Conservation (phyloP, 2,329 filamentous ascomycete genomes). For the Colletotrichum chrysophilum region DNA sequence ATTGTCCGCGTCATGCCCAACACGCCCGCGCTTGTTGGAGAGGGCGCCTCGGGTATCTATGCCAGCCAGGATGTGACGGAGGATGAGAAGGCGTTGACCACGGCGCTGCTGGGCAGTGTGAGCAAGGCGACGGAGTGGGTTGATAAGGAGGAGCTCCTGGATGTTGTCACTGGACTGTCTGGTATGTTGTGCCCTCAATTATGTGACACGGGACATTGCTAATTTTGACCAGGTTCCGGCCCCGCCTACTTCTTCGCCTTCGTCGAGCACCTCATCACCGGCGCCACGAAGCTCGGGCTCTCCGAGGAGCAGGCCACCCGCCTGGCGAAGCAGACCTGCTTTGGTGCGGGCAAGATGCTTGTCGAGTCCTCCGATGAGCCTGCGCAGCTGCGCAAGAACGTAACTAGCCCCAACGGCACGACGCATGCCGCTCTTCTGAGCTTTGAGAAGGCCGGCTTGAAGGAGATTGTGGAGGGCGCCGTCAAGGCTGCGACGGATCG, state of each 20-base stretch:
- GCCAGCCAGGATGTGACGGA: slow-evolving; percentile 46
- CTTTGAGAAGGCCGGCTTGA: slow-evolving; percentile 49
- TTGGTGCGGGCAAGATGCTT: slow-evolving; percentile 57
- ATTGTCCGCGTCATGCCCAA: slow-evolving; percentile 60
- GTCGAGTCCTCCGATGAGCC: slow-evolving; percentile 50
- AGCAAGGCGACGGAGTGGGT: slow-evolving; percentile 57
- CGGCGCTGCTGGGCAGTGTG: slow-evolving; percentile 47
- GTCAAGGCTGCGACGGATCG: slow-evolving; percentile 50
- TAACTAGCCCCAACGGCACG: slow-evolving; percentile 58
- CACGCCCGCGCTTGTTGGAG: slow-evolving; percentile 54
- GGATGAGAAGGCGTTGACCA: slow-evolving; percentile 46
- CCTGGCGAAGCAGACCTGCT: slow-evolving; percentile 54
- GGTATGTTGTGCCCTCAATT: slow-evolving; percentile 34
- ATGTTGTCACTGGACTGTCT: slow-evolving; percentile 55
- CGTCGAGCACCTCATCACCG: slow-evolving; percentile 54
- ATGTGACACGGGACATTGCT: neutral
- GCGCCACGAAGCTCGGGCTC: slow-evolving; percentile 48
- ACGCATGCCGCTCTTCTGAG: slow-evolving; percentile 54
- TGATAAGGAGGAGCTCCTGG: slow-evolving; percentile 52
- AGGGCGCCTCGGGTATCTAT: slow-evolving; percentile 54
- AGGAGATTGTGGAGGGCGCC: slow-evolving; percentile 47
- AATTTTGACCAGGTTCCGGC: slow-evolving; percentile 43
- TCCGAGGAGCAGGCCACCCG: slow-evolving; percentile 53
- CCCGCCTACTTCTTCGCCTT: slow-evolving; percentile 60
- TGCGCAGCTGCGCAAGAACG: slow-evolving; percentile 52